phyloP scores from a whole-genome alignment of 192 early-diverging fungal species.

The Geranomyces michiganensis region DNA sequence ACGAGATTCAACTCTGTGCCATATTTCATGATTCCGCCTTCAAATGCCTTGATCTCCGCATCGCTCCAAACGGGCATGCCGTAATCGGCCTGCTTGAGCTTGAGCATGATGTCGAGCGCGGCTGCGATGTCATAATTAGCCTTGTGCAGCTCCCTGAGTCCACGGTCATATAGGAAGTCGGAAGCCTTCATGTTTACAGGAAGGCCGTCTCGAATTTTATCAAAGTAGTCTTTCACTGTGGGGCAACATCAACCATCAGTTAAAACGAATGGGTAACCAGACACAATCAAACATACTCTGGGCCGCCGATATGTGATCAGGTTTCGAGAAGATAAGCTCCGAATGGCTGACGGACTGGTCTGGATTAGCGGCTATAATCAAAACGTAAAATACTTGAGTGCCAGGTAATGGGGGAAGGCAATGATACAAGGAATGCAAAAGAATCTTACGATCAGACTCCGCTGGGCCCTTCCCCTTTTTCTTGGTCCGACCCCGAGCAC shows the following conservation, averaged over 20 bases:
- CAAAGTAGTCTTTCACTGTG: conserved; percentile 26
- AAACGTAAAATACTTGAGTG: neutral
- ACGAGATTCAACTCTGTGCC: conserved; percentile 35
- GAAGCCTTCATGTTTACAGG: conserved; percentile 19
- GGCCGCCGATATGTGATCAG: neutral
- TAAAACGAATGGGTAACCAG: neutral
- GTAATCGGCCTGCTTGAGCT: conserved; percentile 14
- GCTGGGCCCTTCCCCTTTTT: neutral
- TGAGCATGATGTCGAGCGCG: conserved; percentile 23
- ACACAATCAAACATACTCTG: conserved; percentile 1
- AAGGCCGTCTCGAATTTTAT: conserved; percentile 10
- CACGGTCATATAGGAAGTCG: conserved; percentile 21
- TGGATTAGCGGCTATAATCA: neutral
- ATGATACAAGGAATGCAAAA: no score
- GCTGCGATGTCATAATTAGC: conserved; percentile 19
- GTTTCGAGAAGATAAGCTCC: conserved; percentile 16
- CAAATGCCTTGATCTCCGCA: conserved; percentile 38
- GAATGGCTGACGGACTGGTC: neutral
- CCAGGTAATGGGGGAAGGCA: no score
- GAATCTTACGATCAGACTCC: no score
- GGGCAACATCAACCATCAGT: neutral
- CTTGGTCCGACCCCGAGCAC: neutral
- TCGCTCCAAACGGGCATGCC: conserved; percentile 31
- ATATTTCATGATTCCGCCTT: conserved; percentile 29
- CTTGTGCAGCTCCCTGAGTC: conserved; percentile 27